These are phyloP conservation scores for Rhododendron vialii DNA, from an alignment of 148 eudicot genomes.

Conservation along the genomic window DNA sequence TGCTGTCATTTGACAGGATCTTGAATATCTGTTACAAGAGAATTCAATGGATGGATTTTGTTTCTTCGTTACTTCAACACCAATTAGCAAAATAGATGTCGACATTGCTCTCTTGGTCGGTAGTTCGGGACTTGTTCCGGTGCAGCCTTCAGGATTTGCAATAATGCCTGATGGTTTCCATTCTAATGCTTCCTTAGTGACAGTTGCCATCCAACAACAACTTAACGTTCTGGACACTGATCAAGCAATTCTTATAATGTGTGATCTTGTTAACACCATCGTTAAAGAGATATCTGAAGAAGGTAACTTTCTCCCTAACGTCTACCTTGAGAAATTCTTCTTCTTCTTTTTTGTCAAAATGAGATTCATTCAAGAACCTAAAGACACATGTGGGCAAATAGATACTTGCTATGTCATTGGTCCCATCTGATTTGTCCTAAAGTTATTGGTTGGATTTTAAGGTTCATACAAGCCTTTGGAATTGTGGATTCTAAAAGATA, in stretches of 20 bases:
- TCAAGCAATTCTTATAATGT: background rate
- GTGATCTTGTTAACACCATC: background rate
- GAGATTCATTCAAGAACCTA: background rate
- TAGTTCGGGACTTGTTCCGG: background rate
- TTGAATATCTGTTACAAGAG: constrained; percentile 6
- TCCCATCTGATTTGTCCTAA: background rate
- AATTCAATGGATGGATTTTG: constrained; percentile 9
- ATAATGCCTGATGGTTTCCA: background rate
- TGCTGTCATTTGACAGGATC: background rate
- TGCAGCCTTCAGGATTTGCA: constrained; percentile 7
- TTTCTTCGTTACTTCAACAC: background rate
- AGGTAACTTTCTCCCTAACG: background rate
- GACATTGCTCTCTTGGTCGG: background rate
- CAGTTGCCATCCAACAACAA: background rate
- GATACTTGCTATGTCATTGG: background rate
- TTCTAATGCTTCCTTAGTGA: background rate
- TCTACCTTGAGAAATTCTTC: background rate
- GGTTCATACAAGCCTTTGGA: background rate
- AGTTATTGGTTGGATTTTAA: background rate
- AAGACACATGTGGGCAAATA: background rate
- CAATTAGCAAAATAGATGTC: background rate
- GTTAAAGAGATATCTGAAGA: background rate
- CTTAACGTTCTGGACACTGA: background rate
- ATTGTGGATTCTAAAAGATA: background rate
- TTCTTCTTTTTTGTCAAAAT: no score